A percentile compares a stretch with the other conserved stretches of the same genome.
phyloP scores from a whole-genome alignment of 1,284 basidiomycete genomes.

The Puccinia horiana region DNA sequence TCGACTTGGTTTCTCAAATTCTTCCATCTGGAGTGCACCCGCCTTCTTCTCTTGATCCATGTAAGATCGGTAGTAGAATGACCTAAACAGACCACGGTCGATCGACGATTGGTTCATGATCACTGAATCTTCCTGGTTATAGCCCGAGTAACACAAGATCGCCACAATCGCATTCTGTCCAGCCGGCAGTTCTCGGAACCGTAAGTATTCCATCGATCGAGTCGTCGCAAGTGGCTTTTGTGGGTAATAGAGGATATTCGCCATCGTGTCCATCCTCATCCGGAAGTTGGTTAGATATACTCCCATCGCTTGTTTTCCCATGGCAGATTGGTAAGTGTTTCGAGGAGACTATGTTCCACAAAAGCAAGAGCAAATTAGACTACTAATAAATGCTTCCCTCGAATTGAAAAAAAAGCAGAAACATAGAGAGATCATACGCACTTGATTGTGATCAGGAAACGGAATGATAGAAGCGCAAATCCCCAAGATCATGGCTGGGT shows the following conservation, averaged over 20 bases:
- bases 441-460: constrained; percentile 99
- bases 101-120: constrained; percentile 99
- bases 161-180: constrained; percentile 98
- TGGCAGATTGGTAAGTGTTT: constrained; percentile 98
- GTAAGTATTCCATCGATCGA: constrained; percentile 96
- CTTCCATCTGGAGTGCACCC: constrained; percentile 85
- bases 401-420: not conserved
- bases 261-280: constrained; percentile 66
- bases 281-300: constrained; percentile 97
- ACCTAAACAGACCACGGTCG: constrained; percentile 95
- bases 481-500: constrained; percentile 97
- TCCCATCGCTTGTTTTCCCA: constrained; percentile 99
- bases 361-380: not conserved
- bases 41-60: constrained; percentile 96
- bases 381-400: not conserved
- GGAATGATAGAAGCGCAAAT: constrained; percentile 98
- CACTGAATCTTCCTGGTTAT: constrained; percentile 99
- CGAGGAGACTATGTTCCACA: constrained; percentile 74
- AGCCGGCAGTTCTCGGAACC: constrained; percentile 94
- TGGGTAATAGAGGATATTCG: constrained; percentile 76
- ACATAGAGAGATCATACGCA: constrained; percentile 60
- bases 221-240: constrained; percentile 98
- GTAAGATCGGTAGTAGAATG: constrained; percentile 97
- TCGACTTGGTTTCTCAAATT: constrained; percentile 94
- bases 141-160: constrained; percentile 97